phyloP scores from a whole-genome alignment of 2,329 filamentous ascomycete genomes.

The Hymenotorrendiella dingleyae region DNA sequence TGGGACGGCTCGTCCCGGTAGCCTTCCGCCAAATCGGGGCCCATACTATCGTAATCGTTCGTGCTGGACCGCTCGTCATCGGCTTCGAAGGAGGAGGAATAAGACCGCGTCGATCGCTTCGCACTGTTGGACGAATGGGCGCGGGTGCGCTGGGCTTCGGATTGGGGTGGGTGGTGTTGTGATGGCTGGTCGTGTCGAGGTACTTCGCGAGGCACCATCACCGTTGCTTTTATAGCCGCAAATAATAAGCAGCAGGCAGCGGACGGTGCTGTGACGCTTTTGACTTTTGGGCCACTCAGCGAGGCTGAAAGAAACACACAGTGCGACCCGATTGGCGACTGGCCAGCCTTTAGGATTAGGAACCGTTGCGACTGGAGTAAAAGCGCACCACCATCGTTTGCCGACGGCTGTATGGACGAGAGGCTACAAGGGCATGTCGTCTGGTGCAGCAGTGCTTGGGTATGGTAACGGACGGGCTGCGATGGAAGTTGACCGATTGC shows the following conservation, averaged over 20 bases:
- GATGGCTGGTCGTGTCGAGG: conserved; percentile 21
- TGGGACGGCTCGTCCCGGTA: conserved; percentile 33
- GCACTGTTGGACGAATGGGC: conserved; percentile 30
- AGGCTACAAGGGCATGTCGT: neutral
- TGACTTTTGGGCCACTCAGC: neutral
- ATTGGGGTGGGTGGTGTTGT: conserved; percentile 18
- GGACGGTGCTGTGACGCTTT: neutral
- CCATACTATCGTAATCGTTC: conserved; percentile 30
- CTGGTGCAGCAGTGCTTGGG: too few relatives aligned
- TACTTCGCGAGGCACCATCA: conserved; percentile 4
- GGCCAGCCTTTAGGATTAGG: neutral
- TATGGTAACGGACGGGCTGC: neutral
- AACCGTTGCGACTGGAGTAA: neutral
- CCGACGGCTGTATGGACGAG: neutral
- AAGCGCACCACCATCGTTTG: conserved; percentile 1
- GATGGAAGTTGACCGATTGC: neutral
- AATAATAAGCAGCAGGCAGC: neutral
- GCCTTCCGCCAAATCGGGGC: conserved; percentile 32
- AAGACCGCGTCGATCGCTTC: conserved; percentile 52
- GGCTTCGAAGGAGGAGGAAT: conserved; percentile 58
- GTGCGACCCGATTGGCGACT: conserved; percentile 1
- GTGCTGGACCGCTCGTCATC: conserved; percentile 59
- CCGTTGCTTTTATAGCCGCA: too few relatives aligned
- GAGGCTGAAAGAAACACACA: neutral
- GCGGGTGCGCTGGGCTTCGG: conserved; percentile 14